Conservation (phyloP, 345 rosid species). For the Moricandia moricandioides region DNA sequence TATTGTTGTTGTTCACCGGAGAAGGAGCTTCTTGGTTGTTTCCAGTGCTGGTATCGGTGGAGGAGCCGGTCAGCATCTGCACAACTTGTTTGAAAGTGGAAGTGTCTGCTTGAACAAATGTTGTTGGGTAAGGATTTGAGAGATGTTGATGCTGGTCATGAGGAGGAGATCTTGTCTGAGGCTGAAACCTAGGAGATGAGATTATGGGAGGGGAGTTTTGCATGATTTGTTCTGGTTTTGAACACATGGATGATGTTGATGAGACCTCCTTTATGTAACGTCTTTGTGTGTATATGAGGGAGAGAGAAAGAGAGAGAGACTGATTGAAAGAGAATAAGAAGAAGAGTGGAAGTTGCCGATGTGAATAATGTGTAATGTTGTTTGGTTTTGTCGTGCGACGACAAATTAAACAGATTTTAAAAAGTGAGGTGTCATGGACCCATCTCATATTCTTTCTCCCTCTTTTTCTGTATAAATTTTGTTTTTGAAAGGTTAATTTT, state of each 20-base stretch:
- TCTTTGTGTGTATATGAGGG: conserved; percentile 19
- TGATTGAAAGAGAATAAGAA: conserved; percentile 33
- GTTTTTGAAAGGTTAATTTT: neutral
- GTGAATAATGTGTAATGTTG: conserved; percentile 37
- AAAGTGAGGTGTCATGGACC: conserved; percentile 41
- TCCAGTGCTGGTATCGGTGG: conserved; percentile 43
- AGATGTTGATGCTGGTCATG: conserved; percentile 57
- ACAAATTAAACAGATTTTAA: conserved; percentile 35
- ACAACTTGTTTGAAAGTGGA: conserved; percentile 90
- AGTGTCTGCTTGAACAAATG: conserved; percentile 92
- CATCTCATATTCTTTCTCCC: conserved; percentile 23
- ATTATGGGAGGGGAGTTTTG: conserved; percentile 45
- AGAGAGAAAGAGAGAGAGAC: conserved; percentile 10
- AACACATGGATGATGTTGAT: conserved; percentile 41
- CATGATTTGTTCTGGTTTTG: conserved; percentile 42
- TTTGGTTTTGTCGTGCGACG: conserved; percentile 38
- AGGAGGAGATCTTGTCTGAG: conserved; percentile 36
- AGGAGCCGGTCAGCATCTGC: conserved; percentile 92
- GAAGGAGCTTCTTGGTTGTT: conserved; percentile 56
- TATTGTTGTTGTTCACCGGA: conserved; percentile 25
- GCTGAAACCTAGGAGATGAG: conserved; percentile 48
- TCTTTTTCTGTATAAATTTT: neutral
- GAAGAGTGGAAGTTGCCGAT: conserved; percentile 40
- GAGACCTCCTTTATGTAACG: conserved; percentile 48
- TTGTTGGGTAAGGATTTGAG: conserved; percentile 89